phyloP scores from a whole-genome alignment of 2,329 filamentous ascomycete species.

The Davidsoniella australis region DNA sequence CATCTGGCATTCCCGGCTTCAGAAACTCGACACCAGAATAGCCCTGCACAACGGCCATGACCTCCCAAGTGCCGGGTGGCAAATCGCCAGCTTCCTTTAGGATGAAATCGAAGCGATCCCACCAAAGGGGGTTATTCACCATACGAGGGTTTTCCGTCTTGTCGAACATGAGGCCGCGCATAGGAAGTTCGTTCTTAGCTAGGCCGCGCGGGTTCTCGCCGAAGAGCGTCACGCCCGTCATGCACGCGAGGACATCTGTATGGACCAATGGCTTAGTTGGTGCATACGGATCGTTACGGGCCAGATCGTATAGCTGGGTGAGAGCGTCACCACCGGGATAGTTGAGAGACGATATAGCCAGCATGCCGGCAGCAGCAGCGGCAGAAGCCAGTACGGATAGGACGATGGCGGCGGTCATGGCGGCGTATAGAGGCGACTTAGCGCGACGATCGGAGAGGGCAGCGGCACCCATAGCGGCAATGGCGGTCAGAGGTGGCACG shows the following conservation, averaged over 20 bases:
- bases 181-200: slow-evolving; percentile 16
- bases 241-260: slow-evolving; percentile 49
- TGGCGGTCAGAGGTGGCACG: slow-evolving; percentile 63
- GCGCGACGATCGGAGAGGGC: slow-evolving; percentile 49
- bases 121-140: slow-evolving; percentile 36
- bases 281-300: slow-evolving; percentile 16
- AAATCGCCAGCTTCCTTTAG: slow-evolving; percentile 36
- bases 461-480: slow-evolving; percentile 56
- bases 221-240: slow-evolving; percentile 55
- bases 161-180: slow-evolving; percentile 29
- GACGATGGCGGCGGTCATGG: slow-evolving; percentile 37
- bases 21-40: slow-evolving; percentile 43
- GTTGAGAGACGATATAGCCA: slow-evolving; percentile 71
- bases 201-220: slow-evolving; percentile 29
- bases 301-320: slow-evolving; percentile 28
- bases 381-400: slow-evolving; percentile 44
- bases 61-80: slow-evolving; percentile 36
- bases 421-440: slow-evolving; percentile 39
- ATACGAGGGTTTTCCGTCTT: slow-evolving; percentile 39
- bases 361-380: slow-evolving; percentile 44
- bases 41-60: slow-evolving; percentile 37
- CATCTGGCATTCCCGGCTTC: slow-evolving; percentile 25
- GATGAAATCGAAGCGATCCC: slow-evolving; percentile 46
- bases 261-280: slow-evolving; percentile 27
- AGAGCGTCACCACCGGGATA: slow-evolving; percentile 85